A percentile compares a stretch with the other conserved stretches of the same genome.
Conservation (phyloP, 306 rosid genomes). For the Cucurbita moschata region DNA sequence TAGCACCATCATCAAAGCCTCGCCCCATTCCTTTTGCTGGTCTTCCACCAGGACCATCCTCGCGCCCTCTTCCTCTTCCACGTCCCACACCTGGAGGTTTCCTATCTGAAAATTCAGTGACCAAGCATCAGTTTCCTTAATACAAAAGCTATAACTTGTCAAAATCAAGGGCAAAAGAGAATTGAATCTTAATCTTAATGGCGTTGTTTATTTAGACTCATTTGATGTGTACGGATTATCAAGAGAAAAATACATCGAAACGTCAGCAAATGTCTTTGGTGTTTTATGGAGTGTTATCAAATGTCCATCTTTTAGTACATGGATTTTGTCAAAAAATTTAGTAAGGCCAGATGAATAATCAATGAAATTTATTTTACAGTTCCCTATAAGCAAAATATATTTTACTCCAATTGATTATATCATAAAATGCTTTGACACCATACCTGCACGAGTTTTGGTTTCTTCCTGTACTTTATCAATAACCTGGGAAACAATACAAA, state of each 20-base stretch:
- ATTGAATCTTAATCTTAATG: neutral
- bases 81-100: conserved; percentile 97
- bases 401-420: neutral
- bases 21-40: conserved; percentile 80
- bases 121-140: neutral
- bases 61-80: conserved; percentile 93
- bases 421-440: neutral
- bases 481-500: conserved; percentile 34
- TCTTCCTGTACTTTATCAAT: conserved; percentile 99
- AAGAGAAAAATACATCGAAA: neutral
- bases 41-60: conserved; percentile 74
- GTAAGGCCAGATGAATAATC: neutral
- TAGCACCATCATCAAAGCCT: conserved; percentile 76
- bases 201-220: neutral
- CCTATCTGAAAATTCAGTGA: conserved; percentile 32
- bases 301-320: neutral
- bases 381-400: neutral
- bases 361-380: neutral
- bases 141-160: neutral
- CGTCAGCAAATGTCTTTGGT: neutral
- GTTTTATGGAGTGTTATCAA: neutral
- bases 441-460: conserved; percentile 87
- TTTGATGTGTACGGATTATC: neutral
- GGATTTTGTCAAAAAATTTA: neutral
- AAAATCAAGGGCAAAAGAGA: neutral